Evolutionary conservation across 1,139 yeast genomes (phyloP).

Genomic region (Candida tetrigidarum): DNA sequence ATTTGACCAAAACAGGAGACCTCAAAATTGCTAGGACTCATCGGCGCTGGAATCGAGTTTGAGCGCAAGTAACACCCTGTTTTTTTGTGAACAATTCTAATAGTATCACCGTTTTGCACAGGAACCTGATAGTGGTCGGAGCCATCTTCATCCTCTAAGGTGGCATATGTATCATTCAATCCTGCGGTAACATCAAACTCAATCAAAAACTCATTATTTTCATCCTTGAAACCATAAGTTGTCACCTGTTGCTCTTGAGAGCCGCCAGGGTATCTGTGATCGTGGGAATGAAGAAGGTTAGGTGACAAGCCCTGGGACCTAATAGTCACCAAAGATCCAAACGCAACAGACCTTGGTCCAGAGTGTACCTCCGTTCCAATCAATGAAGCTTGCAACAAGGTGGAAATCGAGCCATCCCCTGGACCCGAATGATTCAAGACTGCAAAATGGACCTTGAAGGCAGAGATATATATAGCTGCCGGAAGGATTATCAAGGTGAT

Average conservation of each 20-base stretch:
- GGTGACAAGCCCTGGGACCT: slow-evolving; percentile 78
- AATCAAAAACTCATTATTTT: slow-evolving; percentile 65
- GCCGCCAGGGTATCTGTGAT: slow-evolving; percentile 70
- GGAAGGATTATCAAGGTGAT: slow-evolving; percentile 76
- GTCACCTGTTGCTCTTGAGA: slow-evolving; percentile 77
- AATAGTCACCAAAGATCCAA: slow-evolving; percentile 65
- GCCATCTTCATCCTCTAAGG: slow-evolving; percentile 34
- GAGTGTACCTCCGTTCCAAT: slow-evolving; percentile 53
- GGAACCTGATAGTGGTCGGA: slow-evolving; percentile 25
- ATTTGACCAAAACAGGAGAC: slow-evolving; percentile 72
- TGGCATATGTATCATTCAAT: slow-evolving; percentile 26
- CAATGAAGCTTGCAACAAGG: slow-evolving; percentile 70
- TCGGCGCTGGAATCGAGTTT: slow-evolving; percentile 59
- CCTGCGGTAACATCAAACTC: slow-evolving; percentile 43
- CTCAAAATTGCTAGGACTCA: slow-evolving; percentile 57
- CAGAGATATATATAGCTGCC: slow-evolving; percentile 60
- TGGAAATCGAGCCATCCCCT: slow-evolving; percentile 75
- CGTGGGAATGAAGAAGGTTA: slow-evolving; percentile 72
- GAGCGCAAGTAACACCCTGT: slow-evolving; percentile 66
- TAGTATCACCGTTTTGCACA: slow-evolving; percentile 52
- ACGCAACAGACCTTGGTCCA: slow-evolving; percentile 66
- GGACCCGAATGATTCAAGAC: slow-evolving; percentile 78
- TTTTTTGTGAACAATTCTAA: slow-evolving; percentile 58
- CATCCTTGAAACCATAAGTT: slow-evolving; percentile 74
- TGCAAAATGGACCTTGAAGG: slow-evolving; percentile 81